Evolutionary conservation across 495 filamentous ascomycete species (phyloP), one percentile per base, ranked within the genome.

Genomic region (Tricharina praecox): DNA sequence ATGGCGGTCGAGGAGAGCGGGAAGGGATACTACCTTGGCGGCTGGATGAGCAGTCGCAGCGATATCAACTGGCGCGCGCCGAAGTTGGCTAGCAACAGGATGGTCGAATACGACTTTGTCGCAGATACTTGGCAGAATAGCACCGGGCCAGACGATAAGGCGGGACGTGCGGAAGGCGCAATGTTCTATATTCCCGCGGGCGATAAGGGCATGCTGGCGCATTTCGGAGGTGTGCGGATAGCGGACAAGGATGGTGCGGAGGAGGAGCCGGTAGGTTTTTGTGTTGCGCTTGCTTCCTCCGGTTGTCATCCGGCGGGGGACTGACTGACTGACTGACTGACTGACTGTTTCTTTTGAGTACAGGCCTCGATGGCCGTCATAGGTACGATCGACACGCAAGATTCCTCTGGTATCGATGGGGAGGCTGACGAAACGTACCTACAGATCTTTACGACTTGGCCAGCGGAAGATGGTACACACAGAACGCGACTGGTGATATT

Each of bases 401-500:
- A 41, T 41, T 16, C 3, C 13, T 20, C 11, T 2, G 2, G 11
- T 3, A 18, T 41, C 3, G 19, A 13, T 16, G 67, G n/a, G n/a
- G n/a, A n/a, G n/a, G n/a, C n/a, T n/a, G n/a, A n/a, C n/a, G n/a
- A n/a, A n/a, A n/a, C n/a, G n/a, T n/a, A n/a, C n/a, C n/a, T n/a
- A n/a, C n/a, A n/a, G n/a, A 68, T 41, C 50, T 76, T 8, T 76
- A 69, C 51, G 70, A 77, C 52, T 62, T 75, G 20, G 50, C 59
- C 21, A 68, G 60, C 20, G 63, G 63, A 0, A 69, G 66, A 48
- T 78, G 72, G 73, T 76, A 76, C 45, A 57, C 49, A 0, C 72
- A 76, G 51, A 67, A 56, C 1, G 67, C 72, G 1, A 64, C 61
- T 1, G 74, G 74, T 0, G 41, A 52, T 15, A 41, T 70, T 1